Percentiles rank a stretch among this genome's conserved stretches.
phyloP scores from a whole-genome alignment of 1,284 basidiomycete genomes.

The Phellinidium pouzarii region DNA sequence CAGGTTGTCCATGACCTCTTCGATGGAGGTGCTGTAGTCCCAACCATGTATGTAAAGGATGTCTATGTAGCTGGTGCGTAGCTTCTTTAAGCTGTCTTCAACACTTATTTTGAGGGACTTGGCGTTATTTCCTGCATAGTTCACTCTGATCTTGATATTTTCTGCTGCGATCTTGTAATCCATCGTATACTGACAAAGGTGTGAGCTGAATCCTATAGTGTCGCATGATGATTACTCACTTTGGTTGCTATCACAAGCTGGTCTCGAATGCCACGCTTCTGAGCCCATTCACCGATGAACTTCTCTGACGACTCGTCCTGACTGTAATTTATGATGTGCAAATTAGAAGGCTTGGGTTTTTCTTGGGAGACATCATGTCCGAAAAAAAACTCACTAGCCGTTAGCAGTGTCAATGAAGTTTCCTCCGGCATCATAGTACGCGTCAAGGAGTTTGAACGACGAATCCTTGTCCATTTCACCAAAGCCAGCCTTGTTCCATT shows the following conservation, averaged over 20 bases:
- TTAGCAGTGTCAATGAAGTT: too few relatives aligned
- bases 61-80: neutral
- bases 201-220: neutral
- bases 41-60: slow-evolving; percentile 19
- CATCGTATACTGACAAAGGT: neutral
- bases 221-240: slow-evolving; percentile 20
- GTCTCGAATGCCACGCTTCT: slow-evolving; percentile 36
- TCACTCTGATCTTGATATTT: slow-evolving; percentile 22
- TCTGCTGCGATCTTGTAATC: slow-evolving; percentile 24
- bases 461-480: too few relatives aligned
- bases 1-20: neutral
- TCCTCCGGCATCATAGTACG: too few relatives aligned
- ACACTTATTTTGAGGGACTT: slow-evolving; percentile 29
- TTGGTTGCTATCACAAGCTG: slow-evolving; percentile 43
- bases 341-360: too few relatives aligned
- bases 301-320: slow-evolving; percentile 36
- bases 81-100: slow-evolving; percentile 32
- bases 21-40: slow-evolving; percentile 30
- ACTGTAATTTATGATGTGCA: slow-evolving; percentile 23
- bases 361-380: too few relatives aligned
- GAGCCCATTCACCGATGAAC: slow-evolving; percentile 42
- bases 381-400: too few relatives aligned
- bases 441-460: too few relatives aligned
- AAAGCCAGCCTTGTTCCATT: too few relatives aligned
- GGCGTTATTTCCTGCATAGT: slow-evolving; percentile 32